Evolutionary conservation across 208 protist genomes (phyloP), one percentile per base, ranked within the genome.

Genomic region (Crithidia thermophila): DNA sequence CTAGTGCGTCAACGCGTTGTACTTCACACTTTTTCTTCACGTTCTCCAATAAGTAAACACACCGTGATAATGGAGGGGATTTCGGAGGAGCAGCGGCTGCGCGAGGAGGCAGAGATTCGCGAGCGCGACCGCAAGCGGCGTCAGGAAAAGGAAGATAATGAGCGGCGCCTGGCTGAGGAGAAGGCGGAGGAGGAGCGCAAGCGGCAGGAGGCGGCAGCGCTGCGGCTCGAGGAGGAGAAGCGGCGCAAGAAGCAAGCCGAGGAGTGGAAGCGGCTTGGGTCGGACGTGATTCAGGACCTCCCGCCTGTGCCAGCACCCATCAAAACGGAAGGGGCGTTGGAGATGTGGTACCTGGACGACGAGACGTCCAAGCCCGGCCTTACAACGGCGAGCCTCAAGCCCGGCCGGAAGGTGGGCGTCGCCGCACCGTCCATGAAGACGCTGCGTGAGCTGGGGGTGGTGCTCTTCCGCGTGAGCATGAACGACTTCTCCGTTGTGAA

Each of bases 261-360:
- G 64, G 90, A 97, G 60, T 95, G 84, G 87, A 87, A 88, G 73
- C 70, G 74, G 7, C 83, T 97, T 18, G 93, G 93, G 4, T 46
- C 81, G 1, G 86, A 94, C 52, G 79, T 82, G 13, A 94, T 97
- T 60, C 83, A 92, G 36, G 78, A 87, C 21, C 84, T 97, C 16
- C 86, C 87, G 4, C 86, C 86, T 2, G 81, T 93, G 21, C 93
- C 93, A 0, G 58, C 90, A 3, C 85, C 90, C 5, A 61, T 92
- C 4, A 67, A 57, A 11, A 63, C 85, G 62, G 75, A 82, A 5
- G 64, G 73, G n/a, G 73, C 75, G 30, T 53, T 91, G 18, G 67
- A 90, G 3, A 87, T 87, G 51, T 97, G 93, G 93, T 90, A 91
- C 45, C 73, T 97, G 16, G 88, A 95, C 72, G 88, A 95, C n/a